Percentiles rank a stretch among this genome's conserved stretches.
Conservation (phyloP, 345 rosid genomes). For the Nasturtium officinale region DNA sequence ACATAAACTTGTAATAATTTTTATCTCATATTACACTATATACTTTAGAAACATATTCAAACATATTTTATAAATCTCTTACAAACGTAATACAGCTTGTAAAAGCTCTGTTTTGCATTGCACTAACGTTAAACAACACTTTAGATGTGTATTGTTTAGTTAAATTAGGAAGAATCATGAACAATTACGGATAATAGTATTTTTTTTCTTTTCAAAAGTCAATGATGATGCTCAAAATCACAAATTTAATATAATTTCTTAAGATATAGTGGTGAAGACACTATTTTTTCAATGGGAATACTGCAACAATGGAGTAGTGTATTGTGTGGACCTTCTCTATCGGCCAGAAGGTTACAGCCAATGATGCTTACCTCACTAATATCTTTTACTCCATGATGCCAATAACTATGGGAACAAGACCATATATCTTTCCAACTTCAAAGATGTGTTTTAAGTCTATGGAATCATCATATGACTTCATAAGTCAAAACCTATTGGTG, state of each 20-base stretch:
- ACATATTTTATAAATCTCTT: background rate
- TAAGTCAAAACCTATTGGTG: slow-evolving; percentile 25
- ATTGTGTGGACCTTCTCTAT: slow-evolving; percentile 40
- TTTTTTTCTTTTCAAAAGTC: slow-evolving; percentile 17
- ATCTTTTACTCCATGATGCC: slow-evolving; percentile 28
- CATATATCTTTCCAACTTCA: slow-evolving; percentile 24
- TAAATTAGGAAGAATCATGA: background rate
- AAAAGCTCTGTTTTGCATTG: slow-evolving; percentile 4
- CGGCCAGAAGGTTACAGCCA: slow-evolving; percentile 27
- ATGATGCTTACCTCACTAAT: slow-evolving; percentile 32
- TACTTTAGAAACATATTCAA: background rate
- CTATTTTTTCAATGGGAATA: slow-evolving; percentile 8
- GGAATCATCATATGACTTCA: slow-evolving; percentile 17
- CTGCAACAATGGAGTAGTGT: slow-evolving; percentile 33
- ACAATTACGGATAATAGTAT: background rate
- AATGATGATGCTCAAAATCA: slow-evolving; percentile 24
- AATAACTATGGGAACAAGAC: slow-evolving; percentile 14
- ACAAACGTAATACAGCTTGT: background rate
- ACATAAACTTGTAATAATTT: background rate
- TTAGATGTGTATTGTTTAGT: background rate
- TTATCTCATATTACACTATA: background rate
- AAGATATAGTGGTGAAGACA: slow-evolving; percentile 14
- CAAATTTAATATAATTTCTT: background rate
- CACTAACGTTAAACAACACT: background rate
- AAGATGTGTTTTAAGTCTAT: slow-evolving; percentile 2